These are phyloP conservation scores for Botrytis pseudocinerea DNA, from an alignment of 2,329 filamentous ascomycete species.

Conservation along the genomic window DNA sequence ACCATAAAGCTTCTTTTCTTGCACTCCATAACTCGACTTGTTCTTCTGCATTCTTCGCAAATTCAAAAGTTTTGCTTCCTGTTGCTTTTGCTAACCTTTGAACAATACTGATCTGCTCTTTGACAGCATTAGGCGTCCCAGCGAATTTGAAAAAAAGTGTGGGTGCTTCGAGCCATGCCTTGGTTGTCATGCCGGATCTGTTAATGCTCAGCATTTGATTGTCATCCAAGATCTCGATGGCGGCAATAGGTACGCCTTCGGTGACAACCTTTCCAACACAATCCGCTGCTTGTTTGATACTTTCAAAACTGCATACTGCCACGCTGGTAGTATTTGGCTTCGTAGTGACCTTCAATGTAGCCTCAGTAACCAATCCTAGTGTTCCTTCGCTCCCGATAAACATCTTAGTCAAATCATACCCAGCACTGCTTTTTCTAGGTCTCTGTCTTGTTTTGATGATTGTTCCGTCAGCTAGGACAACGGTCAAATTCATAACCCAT, in stretches of 20 bases:
- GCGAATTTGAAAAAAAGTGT: constrained; percentile 86
- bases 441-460: constrained; percentile 86
- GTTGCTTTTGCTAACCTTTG: constrained; percentile 60
- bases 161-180: constrained; percentile 69
- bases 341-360: constrained; percentile 81
- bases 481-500: constrained; percentile 84
- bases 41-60: constrained; percentile 69
- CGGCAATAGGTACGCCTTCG: constrained; percentile 79
- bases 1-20: constrained; percentile 82
- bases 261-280: constrained; percentile 80
- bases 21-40: constrained; percentile 79
- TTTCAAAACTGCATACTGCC: constrained; percentile 68
- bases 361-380: constrained; percentile 87
- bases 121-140: constrained; percentile 68
- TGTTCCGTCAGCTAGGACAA: constrained; percentile 87
- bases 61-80: constrained; percentile 72
- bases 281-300: constrained; percentile 45
- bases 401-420: constrained; percentile 86
- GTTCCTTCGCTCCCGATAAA: constrained; percentile 93
- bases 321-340: constrained; percentile 78
- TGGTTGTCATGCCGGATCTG: constrained; percentile 63
- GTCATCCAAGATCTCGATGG: constrained; percentile 91
- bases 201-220: constrained; percentile 78
- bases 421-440: constrained; percentile 85
- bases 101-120: constrained; percentile 74